Evolutionary conservation across 1,284 basidiomycete genomes (phyloP).

Genomic region (Malassezia caprae): DNA sequence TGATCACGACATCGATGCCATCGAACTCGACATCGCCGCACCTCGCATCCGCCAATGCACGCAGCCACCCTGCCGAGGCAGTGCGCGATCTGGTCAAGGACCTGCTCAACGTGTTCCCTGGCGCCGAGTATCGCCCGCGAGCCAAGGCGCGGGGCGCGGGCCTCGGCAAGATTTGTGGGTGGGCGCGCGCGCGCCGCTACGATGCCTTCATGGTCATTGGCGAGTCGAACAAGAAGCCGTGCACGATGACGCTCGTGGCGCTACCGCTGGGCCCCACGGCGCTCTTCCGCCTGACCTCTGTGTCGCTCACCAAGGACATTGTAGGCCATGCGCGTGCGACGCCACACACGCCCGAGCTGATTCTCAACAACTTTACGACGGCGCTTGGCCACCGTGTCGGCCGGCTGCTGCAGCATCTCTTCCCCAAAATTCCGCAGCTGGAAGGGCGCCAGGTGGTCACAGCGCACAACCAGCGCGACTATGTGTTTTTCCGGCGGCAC

Average conservation of each 20-base stretch:
- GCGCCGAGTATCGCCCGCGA: conserved; percentile 80
- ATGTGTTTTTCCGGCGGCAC: conserved; percentile 91
- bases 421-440: conserved; percentile 88
- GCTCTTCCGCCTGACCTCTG: conserved; percentile 86
- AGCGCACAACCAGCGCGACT: conserved; percentile 94
- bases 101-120: conserved; percentile 80
- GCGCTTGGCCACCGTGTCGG: conserved; percentile 85
- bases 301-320: conserved; percentile 75
- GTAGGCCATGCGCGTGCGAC: conserved; percentile 78
- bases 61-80: conserved; percentile 50
- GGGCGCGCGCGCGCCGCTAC: conserved; percentile 81
- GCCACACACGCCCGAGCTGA: conserved; percentile 85
- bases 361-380: conserved; percentile 90
- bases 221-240: conserved; percentile 65
- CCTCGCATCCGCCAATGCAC: conserved; percentile 54
- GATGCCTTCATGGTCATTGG: conserved; percentile 84
- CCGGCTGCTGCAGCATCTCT: conserved; percentile 84
- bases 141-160: conserved; percentile 89
- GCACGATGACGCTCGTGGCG: conserved; percentile 82
- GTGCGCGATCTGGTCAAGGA: conserved; percentile 61
- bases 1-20: conserved; percentile 43
- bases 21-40: conserved; percentile 38
- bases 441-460: conserved; percentile 95
- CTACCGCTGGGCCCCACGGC: conserved; percentile 87
- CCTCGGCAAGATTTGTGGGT: conserved; percentile 80